phyloP scores from a whole-genome alignment of 768 basidiomycete genomes.

The Termitomyces titanicus region DNA sequence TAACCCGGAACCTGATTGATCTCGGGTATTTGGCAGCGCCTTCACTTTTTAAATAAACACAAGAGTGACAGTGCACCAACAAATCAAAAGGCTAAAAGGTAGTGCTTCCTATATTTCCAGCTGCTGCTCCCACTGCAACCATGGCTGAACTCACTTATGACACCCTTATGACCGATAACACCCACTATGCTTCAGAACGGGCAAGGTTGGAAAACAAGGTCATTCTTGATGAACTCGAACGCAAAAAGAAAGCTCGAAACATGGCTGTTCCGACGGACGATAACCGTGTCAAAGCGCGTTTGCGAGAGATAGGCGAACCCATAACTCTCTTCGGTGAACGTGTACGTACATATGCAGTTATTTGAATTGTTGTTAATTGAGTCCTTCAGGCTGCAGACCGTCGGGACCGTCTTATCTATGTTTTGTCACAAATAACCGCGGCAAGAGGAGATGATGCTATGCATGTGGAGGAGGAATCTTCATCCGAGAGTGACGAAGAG shows the following conservation, averaged over 20 bases:
- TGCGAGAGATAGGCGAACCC: slow-evolving; percentile 93
- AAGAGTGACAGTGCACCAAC: not conserved
- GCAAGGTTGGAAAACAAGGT: slow-evolving; percentile 80
- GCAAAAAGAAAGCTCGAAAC: slow-evolving; percentile 91
- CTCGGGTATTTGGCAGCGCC: not conserved
- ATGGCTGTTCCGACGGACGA: slow-evolving; percentile 98
- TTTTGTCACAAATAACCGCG: slow-evolving; percentile 90
- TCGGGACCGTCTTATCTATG: slow-evolving; percentile 91
- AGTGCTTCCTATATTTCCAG: too few relatives aligned
- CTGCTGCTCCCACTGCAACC: slow-evolving; percentile 10
- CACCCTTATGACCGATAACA: slow-evolving; percentile 74
- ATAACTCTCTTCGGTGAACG: slow-evolving; percentile 98
- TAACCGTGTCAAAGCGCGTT: slow-evolving; percentile 80
- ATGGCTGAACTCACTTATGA: slow-evolving; percentile 80
- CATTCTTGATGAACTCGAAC: slow-evolving; percentile 92
- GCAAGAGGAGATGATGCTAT: slow-evolving; percentile 80
- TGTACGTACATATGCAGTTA: slow-evolving; percentile 46
- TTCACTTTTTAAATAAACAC: not conserved
- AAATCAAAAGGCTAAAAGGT: too few relatives aligned
- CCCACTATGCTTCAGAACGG: slow-evolving; percentile 69
- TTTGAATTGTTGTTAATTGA: slow-evolving; percentile 8
- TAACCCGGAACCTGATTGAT: not conserved
- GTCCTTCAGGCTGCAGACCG: slow-evolving; percentile 85
- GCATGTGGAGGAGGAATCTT: slow-evolving; percentile 68
- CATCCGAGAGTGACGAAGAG: slow-evolving; percentile 74